A percentile compares a stretch with the other conserved stretches of the same genome.
These are phyloP conservation scores for Iris pallida DNA, from an alignment of 116 monocot species.

Conservation along the genomic window DNA sequence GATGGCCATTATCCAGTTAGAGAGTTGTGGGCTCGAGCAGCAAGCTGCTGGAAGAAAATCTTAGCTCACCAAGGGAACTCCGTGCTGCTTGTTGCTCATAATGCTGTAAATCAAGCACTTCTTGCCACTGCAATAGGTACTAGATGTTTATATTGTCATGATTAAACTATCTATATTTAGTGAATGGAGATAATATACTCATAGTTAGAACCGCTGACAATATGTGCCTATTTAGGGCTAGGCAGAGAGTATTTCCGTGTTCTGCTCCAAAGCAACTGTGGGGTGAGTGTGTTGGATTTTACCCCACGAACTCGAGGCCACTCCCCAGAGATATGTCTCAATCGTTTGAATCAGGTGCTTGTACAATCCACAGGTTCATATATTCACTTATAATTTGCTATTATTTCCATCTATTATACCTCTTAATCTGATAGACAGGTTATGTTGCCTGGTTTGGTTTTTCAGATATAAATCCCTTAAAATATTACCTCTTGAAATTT, in stretches of 20 bases:
- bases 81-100: conserved; percentile 93
- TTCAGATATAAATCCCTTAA: too few species aligned
- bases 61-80: conserved; percentile 70
- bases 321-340: conserved; percentile 58
- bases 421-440: too few species aligned
- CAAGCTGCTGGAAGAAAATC: conserved; percentile 69
- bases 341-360: conserved; percentile 91
- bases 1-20: conserved; percentile 91
- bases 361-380: too few species aligned
- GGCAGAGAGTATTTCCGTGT: conserved; percentile 70
- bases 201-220: too few species aligned
- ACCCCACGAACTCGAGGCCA: conserved; percentile 35
- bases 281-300: conserved; percentile 87
- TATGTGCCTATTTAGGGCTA: conserved; percentile 42
- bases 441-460: too few species aligned
- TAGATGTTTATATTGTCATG: background rate
- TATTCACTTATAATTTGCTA: too few species aligned
- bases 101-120: conserved; percentile 93
- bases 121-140: conserved; percentile 75
- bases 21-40: conserved; percentile 79
- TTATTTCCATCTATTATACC: too few species aligned
- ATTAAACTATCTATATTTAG: background rate
- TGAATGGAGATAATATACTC: too few species aligned
- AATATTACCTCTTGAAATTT: too few species aligned
- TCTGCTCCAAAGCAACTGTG: conserved; percentile 92